Percentiles rank a stretch among this genome's conserved stretches.
These are phyloP conservation scores for Nicotiana rustica DNA, from an alignment of 305 asterid species.

Conservation along the genomic window DNA sequence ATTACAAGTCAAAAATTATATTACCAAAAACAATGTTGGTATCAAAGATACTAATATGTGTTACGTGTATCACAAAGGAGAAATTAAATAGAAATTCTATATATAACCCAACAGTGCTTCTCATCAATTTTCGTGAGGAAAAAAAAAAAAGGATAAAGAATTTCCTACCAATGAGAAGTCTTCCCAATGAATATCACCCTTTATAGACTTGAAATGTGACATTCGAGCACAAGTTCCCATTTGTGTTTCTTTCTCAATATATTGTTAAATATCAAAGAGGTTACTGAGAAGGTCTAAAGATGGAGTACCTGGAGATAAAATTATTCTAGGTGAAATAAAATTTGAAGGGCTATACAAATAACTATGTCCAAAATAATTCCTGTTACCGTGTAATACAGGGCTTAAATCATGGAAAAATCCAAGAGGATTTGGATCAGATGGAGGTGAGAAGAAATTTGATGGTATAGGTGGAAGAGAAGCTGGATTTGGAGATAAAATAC, in stretches of 20 bases:
- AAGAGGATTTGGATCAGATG: slow-evolving; percentile 43
- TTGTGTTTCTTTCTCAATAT: not conserved
- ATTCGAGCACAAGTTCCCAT: not conserved
- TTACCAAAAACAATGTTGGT: not conserved
- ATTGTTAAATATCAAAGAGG: slow-evolving; percentile 59
- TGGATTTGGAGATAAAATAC: slow-evolving; percentile 90
- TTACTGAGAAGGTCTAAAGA: slow-evolving; percentile 65
- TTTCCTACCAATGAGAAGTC: not conserved
- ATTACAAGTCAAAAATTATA: not conserved
- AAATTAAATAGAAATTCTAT: not conserved
- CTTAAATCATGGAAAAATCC: slow-evolving; percentile 64
- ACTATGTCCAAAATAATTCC: slow-evolving; percentile 54
- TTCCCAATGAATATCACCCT: no score
- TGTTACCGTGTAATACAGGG: slow-evolving; percentile 65
- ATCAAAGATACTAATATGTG: not conserved
- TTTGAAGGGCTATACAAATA: slow-evolving; percentile 66
- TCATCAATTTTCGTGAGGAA: not conserved
- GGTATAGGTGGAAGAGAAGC: slow-evolving; percentile 81
- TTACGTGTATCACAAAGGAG: not conserved
- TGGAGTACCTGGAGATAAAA: slow-evolving; percentile 66
- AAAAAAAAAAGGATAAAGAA: not conserved
- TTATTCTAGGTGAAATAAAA: slow-evolving; percentile 67
- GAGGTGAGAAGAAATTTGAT: slow-evolving; percentile 70
- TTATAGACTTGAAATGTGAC: no score
- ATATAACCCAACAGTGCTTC: not conserved